These are phyloP conservation scores for Schizothecium vesticola DNA, from an alignment of 495 filamentous ascomycete genomes.

Conservation along the genomic window DNA sequence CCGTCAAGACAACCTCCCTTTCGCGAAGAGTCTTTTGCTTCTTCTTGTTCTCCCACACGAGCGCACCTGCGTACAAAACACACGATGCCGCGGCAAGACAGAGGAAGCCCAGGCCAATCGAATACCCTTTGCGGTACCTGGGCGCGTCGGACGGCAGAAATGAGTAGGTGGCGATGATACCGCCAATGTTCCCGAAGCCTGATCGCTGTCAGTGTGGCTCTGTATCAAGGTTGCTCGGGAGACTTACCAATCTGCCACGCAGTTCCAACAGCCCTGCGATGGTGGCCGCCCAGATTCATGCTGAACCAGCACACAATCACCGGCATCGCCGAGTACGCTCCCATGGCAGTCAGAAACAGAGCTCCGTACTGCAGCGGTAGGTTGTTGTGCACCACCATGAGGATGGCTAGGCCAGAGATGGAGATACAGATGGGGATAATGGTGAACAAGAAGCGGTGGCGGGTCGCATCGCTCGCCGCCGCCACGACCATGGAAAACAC, in stretches of 20 bases:
- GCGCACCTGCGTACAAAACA: slow-evolving; percentile 52
- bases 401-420: slow-evolving; percentile 66
- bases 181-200: slow-evolving; percentile 87
- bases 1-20: slow-evolving; percentile 52
- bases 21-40: slow-evolving; percentile 45
- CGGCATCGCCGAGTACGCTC: slow-evolving; percentile 68
- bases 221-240: neutral
- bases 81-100: slow-evolving; percentile 59
- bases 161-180: slow-evolving; percentile 82
- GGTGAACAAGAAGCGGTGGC: slow-evolving; percentile 72
- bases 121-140: slow-evolving; percentile 67
- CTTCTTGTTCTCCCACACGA: slow-evolving; percentile 61
- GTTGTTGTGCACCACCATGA: slow-evolving; percentile 56
- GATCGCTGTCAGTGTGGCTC: neutral
- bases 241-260: slow-evolving; percentile 71
- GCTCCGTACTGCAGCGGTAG: slow-evolving; percentile 61
- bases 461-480: slow-evolving; percentile 57
- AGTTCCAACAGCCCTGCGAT: slow-evolving; percentile 71
- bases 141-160: slow-evolving; percentile 72
- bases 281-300: slow-evolving; percentile 88
- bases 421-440: slow-evolving; percentile 57
- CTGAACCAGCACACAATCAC: slow-evolving; percentile 89
- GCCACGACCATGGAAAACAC: slow-evolving; percentile 71
- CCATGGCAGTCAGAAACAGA: slow-evolving; percentile 65
- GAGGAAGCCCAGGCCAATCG: slow-evolving; percentile 70